Conservation (phyloP, 2,329 filamentous ascomycete species). For the Drechslera avenae region DNA sequence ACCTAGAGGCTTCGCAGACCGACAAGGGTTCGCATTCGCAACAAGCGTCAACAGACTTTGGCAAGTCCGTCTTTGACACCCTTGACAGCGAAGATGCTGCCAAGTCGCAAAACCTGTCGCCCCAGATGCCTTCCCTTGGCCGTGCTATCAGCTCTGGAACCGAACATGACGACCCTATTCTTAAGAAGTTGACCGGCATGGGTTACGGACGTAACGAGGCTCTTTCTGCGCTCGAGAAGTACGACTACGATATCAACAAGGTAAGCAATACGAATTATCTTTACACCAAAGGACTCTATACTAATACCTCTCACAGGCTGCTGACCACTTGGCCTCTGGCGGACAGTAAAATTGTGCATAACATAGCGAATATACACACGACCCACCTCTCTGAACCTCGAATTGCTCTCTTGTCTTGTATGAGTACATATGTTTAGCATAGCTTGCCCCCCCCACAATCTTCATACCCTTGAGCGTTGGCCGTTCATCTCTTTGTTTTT, state of each 20-base stretch:
- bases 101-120: conserved; percentile 24
- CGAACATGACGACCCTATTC: conserved; percentile 86
- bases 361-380: not conserved
- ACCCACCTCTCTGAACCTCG: not conserved
- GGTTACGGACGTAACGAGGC: conserved; percentile 78
- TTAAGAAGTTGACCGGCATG: conserved; percentile 89
- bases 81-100: conserved; percentile 42
- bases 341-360: conserved; percentile 8
- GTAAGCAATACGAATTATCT: conserved; percentile 55
- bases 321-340: conserved; percentile 42
- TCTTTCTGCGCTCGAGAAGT: conserved; percentile 84
- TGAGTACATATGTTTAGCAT: conserved; percentile 39
- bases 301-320: conserved; percentile 39
- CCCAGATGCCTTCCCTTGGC: conserved; percentile 57
- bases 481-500: conserved; percentile 7
- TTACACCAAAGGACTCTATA: not conserved
- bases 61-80: conserved; percentile 46
- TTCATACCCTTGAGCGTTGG: conserved; percentile 32
- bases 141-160: conserved; percentile 74
- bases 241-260: conserved; percentile 94
- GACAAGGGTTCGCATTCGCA: conserved; percentile 41
- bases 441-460: conserved; percentile 18
- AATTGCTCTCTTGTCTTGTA: conserved; percentile 32
- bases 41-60: conserved; percentile 42
- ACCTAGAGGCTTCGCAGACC: conserved; percentile 63